phyloP scores from a whole-genome alignment of 2,329 filamentous ascomycete genomes.

The Epichloe coenophiala region DNA sequence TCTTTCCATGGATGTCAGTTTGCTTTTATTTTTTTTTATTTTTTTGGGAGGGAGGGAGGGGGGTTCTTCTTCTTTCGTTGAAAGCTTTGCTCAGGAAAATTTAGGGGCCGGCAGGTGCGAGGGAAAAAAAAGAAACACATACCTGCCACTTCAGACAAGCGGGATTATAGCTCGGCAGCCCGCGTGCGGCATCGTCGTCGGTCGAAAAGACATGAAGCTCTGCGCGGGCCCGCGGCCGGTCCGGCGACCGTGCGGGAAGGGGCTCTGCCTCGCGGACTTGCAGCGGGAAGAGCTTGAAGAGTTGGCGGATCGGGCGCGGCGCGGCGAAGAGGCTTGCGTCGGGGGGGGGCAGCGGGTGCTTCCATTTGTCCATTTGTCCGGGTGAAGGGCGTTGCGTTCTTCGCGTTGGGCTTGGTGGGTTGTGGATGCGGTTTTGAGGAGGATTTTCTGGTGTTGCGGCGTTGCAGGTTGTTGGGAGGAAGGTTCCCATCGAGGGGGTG shows the following conservation, averaged over 20 bases:
- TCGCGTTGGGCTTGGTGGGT: no score
- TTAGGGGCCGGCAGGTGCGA: no score
- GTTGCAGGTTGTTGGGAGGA: neutral
- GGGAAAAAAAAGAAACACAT: constrained; percentile 12
- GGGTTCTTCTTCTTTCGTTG: neutral
- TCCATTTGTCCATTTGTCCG: neutral
- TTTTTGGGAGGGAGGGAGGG: no score
- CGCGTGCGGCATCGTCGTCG: constrained; percentile 43
- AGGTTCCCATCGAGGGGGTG: no score
- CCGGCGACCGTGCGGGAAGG: constrained; percentile 48
- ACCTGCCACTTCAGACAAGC: constrained; percentile 96
- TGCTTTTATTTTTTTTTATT: no score
- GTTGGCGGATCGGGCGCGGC: constrained; percentile 61
- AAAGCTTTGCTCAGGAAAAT: neutral
- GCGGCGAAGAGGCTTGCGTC: constrained; percentile 36
- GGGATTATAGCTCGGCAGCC: constrained; percentile 74
- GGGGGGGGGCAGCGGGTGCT: constrained; percentile 5
- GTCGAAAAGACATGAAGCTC: constrained; percentile 68
- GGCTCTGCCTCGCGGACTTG: constrained; percentile 60
- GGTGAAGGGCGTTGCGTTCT: no score
- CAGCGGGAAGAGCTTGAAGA: constrained; percentile 80
- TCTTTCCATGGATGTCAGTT: constrained; percentile 24
- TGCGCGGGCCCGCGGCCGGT: constrained; percentile 28
- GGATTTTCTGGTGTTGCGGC: neutral
- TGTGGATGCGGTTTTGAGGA: no score